Evolutionary conservation across 73 alveolate species (phyloP).

Genomic region (Paramecium octaurelia): DNA sequence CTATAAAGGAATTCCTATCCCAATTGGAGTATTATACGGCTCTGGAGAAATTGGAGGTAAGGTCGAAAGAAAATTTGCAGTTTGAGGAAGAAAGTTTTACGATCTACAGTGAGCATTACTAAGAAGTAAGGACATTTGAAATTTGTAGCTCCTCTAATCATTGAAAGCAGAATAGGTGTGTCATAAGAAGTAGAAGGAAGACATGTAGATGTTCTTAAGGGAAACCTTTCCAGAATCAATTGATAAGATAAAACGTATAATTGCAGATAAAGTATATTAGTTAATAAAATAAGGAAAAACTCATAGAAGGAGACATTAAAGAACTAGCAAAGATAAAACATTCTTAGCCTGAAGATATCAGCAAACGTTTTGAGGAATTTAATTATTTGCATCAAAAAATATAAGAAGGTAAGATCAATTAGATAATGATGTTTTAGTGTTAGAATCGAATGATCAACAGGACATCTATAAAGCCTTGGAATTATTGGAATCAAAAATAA

Average conservation of each 20-base stretch:
- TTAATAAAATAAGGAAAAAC: conserved; percentile 22
- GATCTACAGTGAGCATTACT: background rate
- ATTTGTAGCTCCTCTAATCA: background rate
- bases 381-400: conserved; percentile 3
- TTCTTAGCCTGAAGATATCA: background rate
- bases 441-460: background rate
- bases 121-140: background rate
- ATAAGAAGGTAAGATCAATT: background rate
- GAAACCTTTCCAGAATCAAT: conserved; percentile 23
- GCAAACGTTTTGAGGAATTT: conserved; percentile 10
- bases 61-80: background rate
- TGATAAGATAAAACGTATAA: conserved; percentile 16
- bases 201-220: background rate
- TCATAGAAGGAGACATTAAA: conserved; percentile 38
- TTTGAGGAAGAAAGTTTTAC: background rate
- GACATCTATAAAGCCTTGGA: conserved; percentile 7
- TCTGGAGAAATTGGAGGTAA: background rate
- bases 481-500: conserved; percentile 7
- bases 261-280: background rate
- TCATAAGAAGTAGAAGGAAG: background rate
- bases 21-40: conserved; percentile 24
- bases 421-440: background rate
- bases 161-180: background rate
- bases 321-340: background rate
- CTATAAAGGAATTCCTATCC: background rate